Conservation (phyloP, 2,329 filamentous ascomycete species). For the Lachnellula subtilissima region DNA sequence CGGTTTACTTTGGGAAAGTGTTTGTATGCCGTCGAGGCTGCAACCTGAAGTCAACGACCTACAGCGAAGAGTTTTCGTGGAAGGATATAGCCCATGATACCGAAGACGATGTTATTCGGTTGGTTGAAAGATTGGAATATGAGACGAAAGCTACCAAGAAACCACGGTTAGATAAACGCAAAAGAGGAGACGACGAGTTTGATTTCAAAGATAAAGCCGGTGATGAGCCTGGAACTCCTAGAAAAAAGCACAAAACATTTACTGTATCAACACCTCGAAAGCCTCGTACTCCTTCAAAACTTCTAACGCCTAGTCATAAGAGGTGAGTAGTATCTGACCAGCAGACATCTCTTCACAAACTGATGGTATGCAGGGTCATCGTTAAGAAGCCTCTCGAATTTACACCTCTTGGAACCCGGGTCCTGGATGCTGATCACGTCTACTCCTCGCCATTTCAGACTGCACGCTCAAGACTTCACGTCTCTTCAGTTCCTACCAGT, state of each 20-base stretch:
- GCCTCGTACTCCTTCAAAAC: slow-evolving; percentile 36
- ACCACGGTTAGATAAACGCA: slow-evolving; percentile 21
- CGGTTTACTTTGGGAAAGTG: slow-evolving; percentile 73
- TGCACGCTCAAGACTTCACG: slow-evolving; percentile 82
- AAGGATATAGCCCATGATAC: slow-evolving; percentile 65
- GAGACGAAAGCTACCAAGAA: slow-evolving; percentile 67
- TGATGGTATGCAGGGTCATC: slow-evolving; percentile 45
- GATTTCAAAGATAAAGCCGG: slow-evolving; percentile 11
- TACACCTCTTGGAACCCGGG: slow-evolving; percentile 85
- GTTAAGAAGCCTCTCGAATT: slow-evolving; percentile 90
- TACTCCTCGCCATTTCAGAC: slow-evolving; percentile 86
- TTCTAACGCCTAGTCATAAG: slow-evolving; percentile 60
- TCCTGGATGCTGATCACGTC: slow-evolving; percentile 69
- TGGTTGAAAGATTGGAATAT: slow-evolving; percentile 47
- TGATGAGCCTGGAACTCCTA: slow-evolving; percentile 44
- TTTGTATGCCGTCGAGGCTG: slow-evolving; percentile 89
- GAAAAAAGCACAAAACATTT: slow-evolving; percentile 50
- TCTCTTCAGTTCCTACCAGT: slow-evolving; percentile 84
- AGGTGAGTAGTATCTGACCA: slow-evolving; percentile 35
- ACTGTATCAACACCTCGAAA: slow-evolving; percentile 32
- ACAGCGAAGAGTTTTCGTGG: slow-evolving; percentile 90
- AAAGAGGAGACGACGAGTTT: slow-evolving; percentile 28
- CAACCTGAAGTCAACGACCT: slow-evolving; percentile 81
- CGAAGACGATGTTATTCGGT: slow-evolving; percentile 21
- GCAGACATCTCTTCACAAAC: background rate